Evolutionary conservation across 495 filamentous ascomycete species (phyloP).

Genomic region (Lasiosphaeria hispida): DNA sequence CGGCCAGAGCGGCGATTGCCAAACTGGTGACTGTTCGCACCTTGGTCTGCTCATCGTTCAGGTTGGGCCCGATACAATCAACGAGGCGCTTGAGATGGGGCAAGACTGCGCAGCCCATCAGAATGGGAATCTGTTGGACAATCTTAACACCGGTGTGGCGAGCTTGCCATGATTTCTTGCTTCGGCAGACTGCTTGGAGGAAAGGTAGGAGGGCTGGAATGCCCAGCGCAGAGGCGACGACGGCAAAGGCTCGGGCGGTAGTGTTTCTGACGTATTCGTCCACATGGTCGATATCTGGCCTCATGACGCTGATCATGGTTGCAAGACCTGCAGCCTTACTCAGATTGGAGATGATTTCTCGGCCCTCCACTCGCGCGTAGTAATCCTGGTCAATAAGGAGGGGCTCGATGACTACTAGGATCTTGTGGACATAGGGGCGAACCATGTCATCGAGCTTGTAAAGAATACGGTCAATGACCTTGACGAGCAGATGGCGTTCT

Average conservation of each 20-base stretch:
- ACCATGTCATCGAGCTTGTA: slow-evolving; percentile 99
- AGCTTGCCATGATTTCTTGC: slow-evolving; percentile 99
- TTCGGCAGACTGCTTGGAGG: slow-evolving; percentile 89
- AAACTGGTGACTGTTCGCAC: slow-evolving; percentile 94
- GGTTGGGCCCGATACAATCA: slow-evolving; percentile 91
- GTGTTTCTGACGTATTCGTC: slow-evolving; percentile 99
- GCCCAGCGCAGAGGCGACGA: slow-evolving; percentile 93
- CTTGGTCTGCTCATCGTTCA: slow-evolving; percentile 97
- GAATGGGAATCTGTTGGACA: slow-evolving; percentile 97
- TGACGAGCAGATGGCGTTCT: slow-evolving; percentile 96
- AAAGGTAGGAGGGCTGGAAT: slow-evolving; percentile 95
- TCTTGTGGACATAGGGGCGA: slow-evolving; percentile 95
- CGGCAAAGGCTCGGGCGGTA: slow-evolving; percentile 94
- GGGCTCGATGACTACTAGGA: slow-evolving; percentile 98
- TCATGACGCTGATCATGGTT: slow-evolving; percentile 99
- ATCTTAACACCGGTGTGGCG: slow-evolving; percentile 99
- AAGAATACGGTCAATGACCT: slow-evolving; percentile 97
- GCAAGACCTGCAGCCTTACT: slow-evolving; percentile 95
- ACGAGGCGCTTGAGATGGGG: slow-evolving; percentile 95
- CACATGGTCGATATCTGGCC: slow-evolving; percentile 96
- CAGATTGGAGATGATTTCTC: slow-evolving; percentile 97
- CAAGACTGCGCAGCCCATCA: slow-evolving; percentile 97
- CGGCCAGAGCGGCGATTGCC: slow-evolving; percentile 91
- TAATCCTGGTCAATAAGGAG: slow-evolving; percentile 99
- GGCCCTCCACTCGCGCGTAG: slow-evolving; percentile 96